Evolutionary conservation across 2,329 filamentous ascomycete species (phyloP).

Genomic region (Lizonia empirigonia): DNA sequence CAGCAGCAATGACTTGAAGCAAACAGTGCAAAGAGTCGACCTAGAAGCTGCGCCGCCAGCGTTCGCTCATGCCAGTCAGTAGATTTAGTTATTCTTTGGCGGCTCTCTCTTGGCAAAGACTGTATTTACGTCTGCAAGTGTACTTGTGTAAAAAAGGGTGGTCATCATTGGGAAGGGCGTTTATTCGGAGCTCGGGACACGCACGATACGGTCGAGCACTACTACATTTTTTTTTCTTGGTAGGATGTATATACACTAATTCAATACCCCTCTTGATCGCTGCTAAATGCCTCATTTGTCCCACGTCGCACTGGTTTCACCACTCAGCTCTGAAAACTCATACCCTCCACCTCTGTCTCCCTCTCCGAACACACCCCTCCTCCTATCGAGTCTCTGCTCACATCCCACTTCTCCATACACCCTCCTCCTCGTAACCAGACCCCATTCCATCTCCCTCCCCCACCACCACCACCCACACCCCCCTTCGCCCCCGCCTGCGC

Average conservation of each 20-base stretch:
- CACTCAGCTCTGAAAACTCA: too few species aligned
- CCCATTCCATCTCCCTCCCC: too few species aligned
- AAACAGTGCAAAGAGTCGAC: conserved; percentile 58
- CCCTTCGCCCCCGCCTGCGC: too few species aligned
- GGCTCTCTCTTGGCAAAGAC: not conserved
- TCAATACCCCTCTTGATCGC: conserved; percentile 43
- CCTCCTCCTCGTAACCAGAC: too few species aligned
- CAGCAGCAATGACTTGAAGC: conserved; percentile 58
- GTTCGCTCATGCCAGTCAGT: conserved; percentile 38
- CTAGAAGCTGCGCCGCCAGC: conserved; percentile 58
- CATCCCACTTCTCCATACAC: too few species aligned
- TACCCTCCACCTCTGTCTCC: too few species aligned
- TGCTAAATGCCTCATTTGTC: too few species aligned
- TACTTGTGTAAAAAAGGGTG: conserved; percentile 10
- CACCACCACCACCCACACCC: too few species aligned
- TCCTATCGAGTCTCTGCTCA: too few species aligned
- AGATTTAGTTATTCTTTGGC: not conserved
- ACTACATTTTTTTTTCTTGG: not conserved
- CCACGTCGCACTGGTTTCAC: too few species aligned
- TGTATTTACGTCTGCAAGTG: not conserved
- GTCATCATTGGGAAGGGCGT: conserved; percentile 5
- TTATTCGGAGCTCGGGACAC: not conserved
- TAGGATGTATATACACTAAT: conserved; percentile 36
- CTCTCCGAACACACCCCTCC: too few species aligned
- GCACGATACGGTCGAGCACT: conserved; percentile 5